Evolutionary conservation across 331 rosid genomes (phyloP), one percentile per base, ranked within the genome.

Genomic region (Telfairia occidentalis): DNA sequence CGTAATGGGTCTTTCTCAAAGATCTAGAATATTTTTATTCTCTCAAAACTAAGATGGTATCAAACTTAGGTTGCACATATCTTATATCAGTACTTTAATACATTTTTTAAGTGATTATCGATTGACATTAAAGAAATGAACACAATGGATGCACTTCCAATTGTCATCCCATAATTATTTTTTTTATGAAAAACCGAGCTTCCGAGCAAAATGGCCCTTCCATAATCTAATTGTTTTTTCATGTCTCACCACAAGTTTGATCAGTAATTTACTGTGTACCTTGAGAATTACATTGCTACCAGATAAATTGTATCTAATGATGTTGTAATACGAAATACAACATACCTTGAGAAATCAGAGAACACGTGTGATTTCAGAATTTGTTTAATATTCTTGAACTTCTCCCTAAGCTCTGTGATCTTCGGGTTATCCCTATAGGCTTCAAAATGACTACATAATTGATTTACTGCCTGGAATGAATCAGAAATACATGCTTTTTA

Each of bases 401-500:
- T 95, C 90, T 95, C 99, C 81, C 97, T 83, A 77, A 95, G 97
- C 80, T 95, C 99, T 45, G 93, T 84, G 88, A 95, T 95, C 90
- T 95, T 95, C 3, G 90, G 97, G 84, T 89, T 83, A 86, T 95
- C 97, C 90, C 96, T 89, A 83, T 95, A 95, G 59, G 97, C 96
- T 80, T 95, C 97, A 83, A 95, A 95, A 87, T 95, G 99, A 78
- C 92, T 92, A 78, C 99, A 95, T 81, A 95, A 79, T 78, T 92
- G 99, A 82, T 95, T 95, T 83, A 95, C 99, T 23, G 99, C 99
- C 99, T 95, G 93, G 83, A 78, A 81, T 74, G 60, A 61, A 67
- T 82, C 58, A 66, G 54, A 80, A 64, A 78, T 35, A 82, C 60
- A 76, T 55, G 52, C 24, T 55, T 74, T 11, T 61, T 9, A 76